phyloP scores from a whole-genome alignment of 768 basidiomycete species.

The Myochromella boudieri region DNA sequence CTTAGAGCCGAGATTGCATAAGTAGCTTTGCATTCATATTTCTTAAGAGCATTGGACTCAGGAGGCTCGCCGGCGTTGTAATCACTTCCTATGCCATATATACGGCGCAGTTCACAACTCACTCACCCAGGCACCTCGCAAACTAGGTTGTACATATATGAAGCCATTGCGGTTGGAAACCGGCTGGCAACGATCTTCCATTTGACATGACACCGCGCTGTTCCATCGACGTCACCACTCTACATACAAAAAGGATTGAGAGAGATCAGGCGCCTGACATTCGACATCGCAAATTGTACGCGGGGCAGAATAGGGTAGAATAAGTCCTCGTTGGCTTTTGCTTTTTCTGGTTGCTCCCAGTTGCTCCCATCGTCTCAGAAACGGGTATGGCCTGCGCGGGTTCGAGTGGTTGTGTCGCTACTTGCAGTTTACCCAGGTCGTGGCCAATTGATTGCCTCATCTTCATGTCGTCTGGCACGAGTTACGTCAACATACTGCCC shows the following conservation, averaged over 20 bases:
- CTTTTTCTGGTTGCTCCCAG: constrained; percentile 9
- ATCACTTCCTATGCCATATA: no score
- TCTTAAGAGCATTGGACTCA: no score
- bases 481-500: constrained; percentile 78
- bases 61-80: no score
- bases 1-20: no score
- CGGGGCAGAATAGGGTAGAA: constrained; percentile 12
- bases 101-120: no score
- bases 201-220: constrained; percentile 16
- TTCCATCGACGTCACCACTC: constrained; percentile 6
- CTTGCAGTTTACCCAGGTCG: constrained; percentile 53
- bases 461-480: constrained; percentile 50
- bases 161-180: constrained; percentile 1
- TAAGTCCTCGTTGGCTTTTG: neutral
- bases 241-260: constrained; percentile 3
- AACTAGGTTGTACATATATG: neutral
- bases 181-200: constrained; percentile 20
- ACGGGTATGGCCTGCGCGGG: no score
- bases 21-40: no score
- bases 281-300: constrained; percentile 6
- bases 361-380: no score
- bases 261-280: constrained; percentile 12
- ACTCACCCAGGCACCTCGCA: neutral
- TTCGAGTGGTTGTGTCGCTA: no score
- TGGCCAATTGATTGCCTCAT: constrained; percentile 69